Evolutionary conservation across 75 land plant genomes (phyloP).

Genomic region (Cupressus sempervirens): DNA sequence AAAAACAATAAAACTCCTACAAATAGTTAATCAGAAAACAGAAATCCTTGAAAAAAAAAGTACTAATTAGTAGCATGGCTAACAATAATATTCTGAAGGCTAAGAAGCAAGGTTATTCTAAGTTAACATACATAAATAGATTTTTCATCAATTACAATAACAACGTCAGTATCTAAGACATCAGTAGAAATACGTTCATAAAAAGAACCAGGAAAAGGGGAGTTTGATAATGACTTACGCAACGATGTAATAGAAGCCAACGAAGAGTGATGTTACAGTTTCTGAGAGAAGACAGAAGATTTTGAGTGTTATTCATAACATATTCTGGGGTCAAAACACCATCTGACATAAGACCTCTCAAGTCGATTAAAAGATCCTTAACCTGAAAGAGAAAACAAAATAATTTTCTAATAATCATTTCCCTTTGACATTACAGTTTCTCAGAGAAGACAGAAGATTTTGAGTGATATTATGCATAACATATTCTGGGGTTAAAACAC

Average conservation of each 20-base stretch:
- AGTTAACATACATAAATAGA: neutral
- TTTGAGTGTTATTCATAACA: slow-evolving; percentile 36
- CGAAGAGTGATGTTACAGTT: slow-evolving; percentile 44
- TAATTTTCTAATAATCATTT: neutral
- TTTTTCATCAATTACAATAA: slow-evolving; percentile 3
- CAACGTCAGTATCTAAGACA: neutral
- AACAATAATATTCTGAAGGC: neutral
- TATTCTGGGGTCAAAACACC: slow-evolving; percentile 40
- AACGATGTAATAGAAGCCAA: slow-evolving; percentile 48
- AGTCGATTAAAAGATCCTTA: slow-evolving; percentile 26
- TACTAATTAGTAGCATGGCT: neutral
- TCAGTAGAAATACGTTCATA: neutral
- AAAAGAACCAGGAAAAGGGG: neutral
- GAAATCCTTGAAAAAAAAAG: neutral
- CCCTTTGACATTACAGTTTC: slow-evolving; percentile 29
- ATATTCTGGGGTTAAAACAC: slow-evolving; percentile 35
- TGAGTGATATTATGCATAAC: slow-evolving; percentile 39
- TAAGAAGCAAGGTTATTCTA: neutral
- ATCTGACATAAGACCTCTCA: slow-evolving; percentile 32
- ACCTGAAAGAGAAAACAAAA: slow-evolving; percentile 23
- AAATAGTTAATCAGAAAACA: neutral
- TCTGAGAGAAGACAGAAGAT: slow-evolving; percentile 31
- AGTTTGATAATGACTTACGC: slow-evolving; percentile 12
- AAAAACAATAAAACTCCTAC: neutral
- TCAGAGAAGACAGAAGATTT: slow-evolving; percentile 28